A percentile compares a stretch with the other conserved stretches of the same genome.
phyloP scores from a whole-genome alignment of 257 asterid genomes.

The Nicotiana attenuata region DNA sequence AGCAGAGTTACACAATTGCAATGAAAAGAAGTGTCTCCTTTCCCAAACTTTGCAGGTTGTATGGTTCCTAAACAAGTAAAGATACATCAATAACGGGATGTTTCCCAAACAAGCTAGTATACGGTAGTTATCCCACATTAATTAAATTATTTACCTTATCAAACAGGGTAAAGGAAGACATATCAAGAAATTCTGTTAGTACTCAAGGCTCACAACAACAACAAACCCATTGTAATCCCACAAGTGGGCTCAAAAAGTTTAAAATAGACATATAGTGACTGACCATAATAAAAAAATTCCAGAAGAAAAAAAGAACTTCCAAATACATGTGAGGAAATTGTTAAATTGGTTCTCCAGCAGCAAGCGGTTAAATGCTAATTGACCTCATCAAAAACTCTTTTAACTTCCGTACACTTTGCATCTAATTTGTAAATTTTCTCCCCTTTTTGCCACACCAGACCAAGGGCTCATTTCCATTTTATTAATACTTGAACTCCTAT shows the following conservation, averaged over 20 bases:
- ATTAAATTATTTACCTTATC: neutral
- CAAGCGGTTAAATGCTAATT: neutral
- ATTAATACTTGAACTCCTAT: conserved; percentile 1
- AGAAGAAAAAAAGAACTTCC: neutral
- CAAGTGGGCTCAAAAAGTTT: too few species aligned
- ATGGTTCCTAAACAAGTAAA: neutral
- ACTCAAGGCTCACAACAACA: neutral
- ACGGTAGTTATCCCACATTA: neutral
- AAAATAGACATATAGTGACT: neutral
- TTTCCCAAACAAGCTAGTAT: neutral
- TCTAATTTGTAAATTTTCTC: neutral
- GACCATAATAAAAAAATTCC: neutral
- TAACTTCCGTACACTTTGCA: neutral
- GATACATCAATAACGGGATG: neutral
- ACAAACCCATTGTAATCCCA: too few species aligned
- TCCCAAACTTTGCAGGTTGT: neutral
- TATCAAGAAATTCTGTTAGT: neutral
- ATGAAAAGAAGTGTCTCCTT: neutral
- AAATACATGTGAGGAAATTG: neutral
- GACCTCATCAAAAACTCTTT: neutral
- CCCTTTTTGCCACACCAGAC: neutral
- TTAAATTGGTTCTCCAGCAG: neutral
- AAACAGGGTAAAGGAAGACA: neutral
- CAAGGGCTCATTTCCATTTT: neutral
- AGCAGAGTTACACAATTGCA: neutral